A percentile compares a stretch with the other conserved stretches of the same genome.
phyloP scores from a whole-genome alignment of 2,329 filamentous ascomycete genomes.

The Polychaeton citri region DNA sequence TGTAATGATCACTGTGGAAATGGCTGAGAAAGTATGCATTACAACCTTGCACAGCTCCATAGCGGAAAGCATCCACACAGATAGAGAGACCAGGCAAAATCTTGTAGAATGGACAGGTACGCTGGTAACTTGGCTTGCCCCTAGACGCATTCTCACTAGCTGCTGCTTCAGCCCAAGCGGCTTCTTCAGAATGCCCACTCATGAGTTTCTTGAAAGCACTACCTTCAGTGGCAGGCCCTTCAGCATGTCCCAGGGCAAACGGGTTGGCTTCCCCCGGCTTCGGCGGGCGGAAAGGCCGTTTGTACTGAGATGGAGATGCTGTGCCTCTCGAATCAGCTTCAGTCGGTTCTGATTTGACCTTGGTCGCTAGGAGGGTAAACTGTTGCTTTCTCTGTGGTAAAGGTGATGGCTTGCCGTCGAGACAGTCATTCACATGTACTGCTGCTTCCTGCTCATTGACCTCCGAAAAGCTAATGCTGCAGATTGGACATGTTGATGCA shows the following conservation, averaged over 20 bases:
- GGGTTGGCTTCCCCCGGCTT: constrained; percentile 73
- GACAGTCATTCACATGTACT: constrained; percentile 80
- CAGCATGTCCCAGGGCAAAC: constrained; percentile 41
- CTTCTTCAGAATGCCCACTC: constrained; percentile 80
- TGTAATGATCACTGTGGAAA: constrained; percentile 96
- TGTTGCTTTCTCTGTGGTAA: constrained; percentile 25
- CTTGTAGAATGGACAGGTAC: constrained; percentile 97
- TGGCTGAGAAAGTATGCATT: constrained; percentile 94
- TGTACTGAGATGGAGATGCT: constrained; percentile 42
- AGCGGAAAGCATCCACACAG: constrained; percentile 90
- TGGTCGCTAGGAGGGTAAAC: constrained; percentile 3
- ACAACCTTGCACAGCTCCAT: constrained; percentile 83
- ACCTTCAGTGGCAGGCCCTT: constrained; percentile 16
- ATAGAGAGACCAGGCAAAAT: constrained; percentile 88
- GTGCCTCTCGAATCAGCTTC: constrained; percentile 18
- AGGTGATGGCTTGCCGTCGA: constrained; percentile 66
- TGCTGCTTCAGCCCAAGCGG: constrained; percentile 78
- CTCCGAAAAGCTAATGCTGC: constrained; percentile 49
- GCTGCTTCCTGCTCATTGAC: constrained; percentile 51
- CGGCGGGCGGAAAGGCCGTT: constrained; percentile 51
- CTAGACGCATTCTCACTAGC: constrained; percentile 63
- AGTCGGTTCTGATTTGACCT: constrained; percentile 1
- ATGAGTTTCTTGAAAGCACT: constrained; percentile 90
- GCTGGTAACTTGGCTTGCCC: constrained; percentile 73
- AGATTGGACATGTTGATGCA: constrained; percentile 58